These are phyloP conservation scores for Aspergillus carbonarius DNA, from an alignment of 2,329 filamentous ascomycete species.

Conservation along the genomic window DNA sequence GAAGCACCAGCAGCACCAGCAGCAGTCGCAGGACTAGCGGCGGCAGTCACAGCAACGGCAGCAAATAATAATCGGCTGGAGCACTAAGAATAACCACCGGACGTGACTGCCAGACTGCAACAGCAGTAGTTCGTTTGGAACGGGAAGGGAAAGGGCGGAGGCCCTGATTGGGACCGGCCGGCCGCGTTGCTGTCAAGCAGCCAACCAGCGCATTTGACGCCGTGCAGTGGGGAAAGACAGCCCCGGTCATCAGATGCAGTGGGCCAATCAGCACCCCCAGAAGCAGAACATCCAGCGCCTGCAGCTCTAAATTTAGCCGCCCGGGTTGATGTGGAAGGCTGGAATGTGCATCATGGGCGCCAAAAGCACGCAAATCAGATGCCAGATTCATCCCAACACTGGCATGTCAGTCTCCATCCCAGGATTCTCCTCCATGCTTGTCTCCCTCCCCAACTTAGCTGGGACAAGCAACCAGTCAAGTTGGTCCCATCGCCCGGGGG, in stretches of 20 bases:
- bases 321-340: constrained; percentile 24
- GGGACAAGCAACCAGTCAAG: constrained; percentile 4
- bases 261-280: constrained; percentile 21
- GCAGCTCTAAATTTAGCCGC: constrained; percentile 43
- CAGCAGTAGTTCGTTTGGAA: constrained; percentile 17
- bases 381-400: constrained; percentile 18
- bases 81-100: constrained; percentile 11
- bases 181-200: constrained; percentile 18
- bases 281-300: constrained; percentile 17
- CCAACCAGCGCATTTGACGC: constrained; percentile 13
- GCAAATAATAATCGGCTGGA: constrained; percentile 8
- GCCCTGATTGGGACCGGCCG: constrained; percentile 19
- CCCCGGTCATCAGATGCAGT: constrained; percentile 14
- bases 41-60: background rate
- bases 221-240: constrained; percentile 4
- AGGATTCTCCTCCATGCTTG: background rate
- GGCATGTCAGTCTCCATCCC: constrained; percentile 8
- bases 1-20: background rate
- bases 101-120: constrained; percentile 6
- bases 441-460: background rate
- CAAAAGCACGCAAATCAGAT: constrained; percentile 35
- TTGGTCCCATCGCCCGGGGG: constrained; percentile 5
- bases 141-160: constrained; percentile 15
- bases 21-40: background rate
- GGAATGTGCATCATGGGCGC: constrained; percentile 33